phyloP scores from a whole-genome alignment of 345 rosid species.

The Anastatica hierochuntica region DNA sequence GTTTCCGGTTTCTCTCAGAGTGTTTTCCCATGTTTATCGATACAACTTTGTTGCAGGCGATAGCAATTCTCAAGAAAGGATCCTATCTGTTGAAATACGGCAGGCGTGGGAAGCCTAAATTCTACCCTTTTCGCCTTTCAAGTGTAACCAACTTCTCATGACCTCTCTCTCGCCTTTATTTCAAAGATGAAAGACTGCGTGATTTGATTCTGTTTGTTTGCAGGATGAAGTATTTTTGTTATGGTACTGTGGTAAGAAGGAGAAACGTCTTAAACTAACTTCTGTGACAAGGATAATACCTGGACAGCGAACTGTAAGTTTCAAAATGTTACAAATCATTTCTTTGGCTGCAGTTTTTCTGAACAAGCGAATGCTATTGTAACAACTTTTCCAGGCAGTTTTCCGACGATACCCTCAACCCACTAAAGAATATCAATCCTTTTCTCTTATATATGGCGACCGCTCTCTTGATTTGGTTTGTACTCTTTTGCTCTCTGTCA shows the following conservation, averaged over 20 bases:
- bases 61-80: conserved; percentile 65
- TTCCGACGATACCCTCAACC: conserved; percentile 68
- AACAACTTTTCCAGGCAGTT: conserved; percentile 43
- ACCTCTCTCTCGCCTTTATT: neutral
- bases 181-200: neutral
- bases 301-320: conserved; percentile 77
- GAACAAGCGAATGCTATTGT: neutral
- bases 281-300: conserved; percentile 63
- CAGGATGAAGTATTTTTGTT: conserved; percentile 52
- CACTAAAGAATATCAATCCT: conserved; percentile 68
- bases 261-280: conserved; percentile 49
- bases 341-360: neutral
- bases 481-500: neutral
- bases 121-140: conserved; percentile 69
- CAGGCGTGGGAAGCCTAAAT: conserved; percentile 66
- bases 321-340: neutral
- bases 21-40: too few species aligned
- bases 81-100: conserved; percentile 65
- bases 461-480: conserved; percentile 67
- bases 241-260: conserved; percentile 59
- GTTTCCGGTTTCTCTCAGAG: neutral
- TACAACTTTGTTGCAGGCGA: conserved; percentile 29
- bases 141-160: conserved; percentile 25
- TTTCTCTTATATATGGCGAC: conserved; percentile 65
- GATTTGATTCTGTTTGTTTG: neutral